Conservation (phyloP, 345 rosid genomes). For the Citrus mangshanensis region DNA sequence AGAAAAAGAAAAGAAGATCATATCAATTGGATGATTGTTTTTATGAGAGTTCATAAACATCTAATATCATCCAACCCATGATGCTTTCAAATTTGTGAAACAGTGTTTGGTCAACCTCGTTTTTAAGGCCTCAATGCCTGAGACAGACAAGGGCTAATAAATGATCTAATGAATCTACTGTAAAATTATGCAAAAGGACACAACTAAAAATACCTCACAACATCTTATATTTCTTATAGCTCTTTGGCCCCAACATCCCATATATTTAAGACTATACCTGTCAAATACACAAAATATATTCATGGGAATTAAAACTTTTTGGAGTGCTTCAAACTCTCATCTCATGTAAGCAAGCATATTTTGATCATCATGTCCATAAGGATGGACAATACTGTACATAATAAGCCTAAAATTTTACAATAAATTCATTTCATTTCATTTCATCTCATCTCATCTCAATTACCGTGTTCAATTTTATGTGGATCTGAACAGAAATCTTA, state of each 20-base stretch:
- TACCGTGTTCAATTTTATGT: no score
- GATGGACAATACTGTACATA: no score
- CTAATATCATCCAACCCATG: neutral
- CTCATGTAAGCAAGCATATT: no score
- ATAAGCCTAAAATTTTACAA: no score
- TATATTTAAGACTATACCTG: constrained; percentile 73
- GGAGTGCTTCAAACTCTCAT: neutral
- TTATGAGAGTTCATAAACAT: no score
- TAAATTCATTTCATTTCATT: no score
- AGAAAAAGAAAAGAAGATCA: no score
- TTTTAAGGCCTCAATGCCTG: neutral
- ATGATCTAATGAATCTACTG: neutral
- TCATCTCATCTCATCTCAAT: no score
- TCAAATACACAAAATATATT: constrained; percentile 8
- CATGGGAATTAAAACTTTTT: neutral
- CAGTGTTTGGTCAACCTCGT: neutral
- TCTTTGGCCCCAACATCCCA: constrained; percentile 98
- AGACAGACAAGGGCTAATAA: neutral
- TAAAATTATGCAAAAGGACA: no score
- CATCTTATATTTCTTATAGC: constrained; percentile 46
- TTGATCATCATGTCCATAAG: no score
- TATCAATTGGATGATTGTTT: no score
- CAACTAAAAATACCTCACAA: no score
- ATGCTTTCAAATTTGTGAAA: neutral
- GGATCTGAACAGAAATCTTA: constrained; percentile 3